A percentile compares a stretch with the other conserved stretches of the same genome.
Conservation (phyloP, 345 rosid species). For the Streptanthus diversifolius region DNA sequence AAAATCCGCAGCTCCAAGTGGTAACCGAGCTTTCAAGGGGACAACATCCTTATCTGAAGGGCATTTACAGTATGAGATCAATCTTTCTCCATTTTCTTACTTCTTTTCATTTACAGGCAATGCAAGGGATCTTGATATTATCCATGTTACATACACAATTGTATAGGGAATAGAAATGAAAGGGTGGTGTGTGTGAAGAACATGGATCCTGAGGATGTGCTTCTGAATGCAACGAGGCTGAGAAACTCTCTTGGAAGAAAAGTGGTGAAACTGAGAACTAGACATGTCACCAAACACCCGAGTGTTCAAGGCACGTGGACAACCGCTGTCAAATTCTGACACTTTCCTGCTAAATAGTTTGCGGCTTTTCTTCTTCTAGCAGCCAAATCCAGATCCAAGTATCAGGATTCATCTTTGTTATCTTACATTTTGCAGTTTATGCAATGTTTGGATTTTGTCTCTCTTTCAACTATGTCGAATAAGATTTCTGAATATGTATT, state of each 20-base stretch:
- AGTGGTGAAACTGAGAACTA: constrained; percentile 68
- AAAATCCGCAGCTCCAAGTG: constrained; percentile 76
- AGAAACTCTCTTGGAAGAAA: constrained; percentile 81
- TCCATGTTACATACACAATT: no score
- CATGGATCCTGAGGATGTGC: constrained; percentile 61
- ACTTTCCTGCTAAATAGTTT: background rate
- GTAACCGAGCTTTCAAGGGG: constrained; percentile 70
- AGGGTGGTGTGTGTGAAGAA: constrained; percentile 88
- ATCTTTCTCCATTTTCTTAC: background rate
- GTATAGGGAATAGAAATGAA: constrained; percentile 66
- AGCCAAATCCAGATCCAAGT: background rate
- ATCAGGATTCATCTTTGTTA: background rate
- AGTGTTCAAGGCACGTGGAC: constrained; percentile 95
- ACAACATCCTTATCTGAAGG: constrained; percentile 84
- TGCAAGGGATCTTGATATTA: background rate
- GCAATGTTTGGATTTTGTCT: background rate
- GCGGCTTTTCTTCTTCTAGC: background rate
- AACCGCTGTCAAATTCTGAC: constrained; percentile 54
- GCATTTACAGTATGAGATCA: constrained; percentile 57
- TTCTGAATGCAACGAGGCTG: constrained; percentile 59
- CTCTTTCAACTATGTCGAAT: background rate
- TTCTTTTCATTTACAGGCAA: background rate
- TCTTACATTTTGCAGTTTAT: background rate
- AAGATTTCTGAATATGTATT: background rate
- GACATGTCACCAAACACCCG: constrained; percentile 73